These are phyloP conservation scores for Geotrichum australiense DNA, from an alignment of 1,139 yeast genomes.

Conservation along the genomic window DNA sequence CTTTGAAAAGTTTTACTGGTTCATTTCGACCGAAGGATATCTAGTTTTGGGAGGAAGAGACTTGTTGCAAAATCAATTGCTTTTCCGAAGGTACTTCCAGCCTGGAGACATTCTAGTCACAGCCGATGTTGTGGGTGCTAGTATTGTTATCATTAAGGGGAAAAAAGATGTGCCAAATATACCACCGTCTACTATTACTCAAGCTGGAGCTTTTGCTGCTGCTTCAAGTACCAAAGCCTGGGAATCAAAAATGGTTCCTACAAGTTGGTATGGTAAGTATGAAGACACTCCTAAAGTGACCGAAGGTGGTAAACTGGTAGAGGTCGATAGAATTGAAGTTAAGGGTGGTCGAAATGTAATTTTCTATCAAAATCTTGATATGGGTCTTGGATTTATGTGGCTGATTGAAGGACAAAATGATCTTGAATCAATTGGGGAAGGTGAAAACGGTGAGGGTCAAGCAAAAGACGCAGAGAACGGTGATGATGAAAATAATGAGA, in stretches of 20 bases:
- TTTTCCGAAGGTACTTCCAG: slow-evolving; percentile 68
- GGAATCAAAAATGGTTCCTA: slow-evolving; percentile 63
- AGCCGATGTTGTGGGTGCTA: slow-evolving; percentile 68
- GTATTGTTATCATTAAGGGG: slow-evolving; percentile 74
- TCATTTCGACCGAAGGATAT: slow-evolving; percentile 81
- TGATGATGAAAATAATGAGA: slow-evolving; percentile 2
- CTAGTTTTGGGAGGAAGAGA: slow-evolving; percentile 85
- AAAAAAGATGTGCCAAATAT: slow-evolving; percentile 40
- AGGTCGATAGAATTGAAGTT: slow-evolving; percentile 45
- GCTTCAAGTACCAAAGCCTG: slow-evolving; percentile 77
- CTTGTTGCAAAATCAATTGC: slow-evolving; percentile 71
- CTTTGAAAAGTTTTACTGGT: slow-evolving; percentile 95
- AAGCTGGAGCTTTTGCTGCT: slow-evolving; percentile 80
- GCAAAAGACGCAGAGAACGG: slow-evolving; percentile 39
- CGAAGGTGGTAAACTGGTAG: slow-evolving; percentile 46
- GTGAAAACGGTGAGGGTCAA: slow-evolving; percentile 45
- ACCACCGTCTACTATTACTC: slow-evolving; percentile 82
- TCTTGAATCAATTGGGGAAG: no score
- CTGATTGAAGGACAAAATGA: slow-evolving; percentile 40
- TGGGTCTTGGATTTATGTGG: slow-evolving; percentile 87
- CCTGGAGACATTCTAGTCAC: slow-evolving; percentile 66
- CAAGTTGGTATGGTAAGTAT: slow-evolving; percentile 74
- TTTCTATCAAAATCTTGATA: slow-evolving; percentile 77
- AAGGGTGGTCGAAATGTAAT: slow-evolving; percentile 52
- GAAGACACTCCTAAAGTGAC: slow-evolving; percentile 60